Base-by-base conservation (phyloP, 225 moss, liverwort and hornwort genomes). In the Pseudoscleropodium purum region DNA sequence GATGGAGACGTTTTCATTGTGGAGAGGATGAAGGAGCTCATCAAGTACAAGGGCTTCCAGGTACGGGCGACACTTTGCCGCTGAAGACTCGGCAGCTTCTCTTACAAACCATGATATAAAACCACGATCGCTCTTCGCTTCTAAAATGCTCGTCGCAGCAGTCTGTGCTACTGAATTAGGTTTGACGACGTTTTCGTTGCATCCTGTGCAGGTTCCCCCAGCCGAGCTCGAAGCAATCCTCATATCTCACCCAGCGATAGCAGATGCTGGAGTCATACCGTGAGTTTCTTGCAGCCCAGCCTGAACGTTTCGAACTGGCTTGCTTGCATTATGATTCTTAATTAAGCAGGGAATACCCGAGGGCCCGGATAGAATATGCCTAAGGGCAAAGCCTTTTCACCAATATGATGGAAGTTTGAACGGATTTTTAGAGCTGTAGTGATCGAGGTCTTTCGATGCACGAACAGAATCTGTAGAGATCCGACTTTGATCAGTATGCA, bases 11-110 rank as follows among this genome's bases (percentile, higher is more conserved):
- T 99, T 29, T 97, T 96, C 91, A 95, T 99, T 43, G 97, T 99
- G 81, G 99, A 99, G 90, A 92, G 99, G 84, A 92, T 96, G 60
- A 99, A 99, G 88, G 99, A 99, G 90, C 97, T 99, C 64, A 99
- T 99, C 33, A 99, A 99, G 91, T 99, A 96, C 93, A 99, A 99
- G 91, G 99, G 99, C 18, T 99, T 99, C 79, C 99, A 99, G 96
- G 99, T 97, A 83, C 79, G 2, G 24, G 34, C 45, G 77, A 56
- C 29, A 43, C 21, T 2, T 10, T 18, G 31, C 37, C 64, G 29
- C n/a, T n/a, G n/a, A n/a, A n/a, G n/a, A n/a, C n/a, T 56, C 13
- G 7, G 8, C 2, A 7, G 49, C 45, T 17, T 60, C 25, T 9
- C 34, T 13, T 6, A 26, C 17, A 20, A 56, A 56, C 7, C 56